phyloP scores from a whole-genome alignment of 2,329 filamentous ascomycete species.

The Penicillium sclerotiorum region DNA sequence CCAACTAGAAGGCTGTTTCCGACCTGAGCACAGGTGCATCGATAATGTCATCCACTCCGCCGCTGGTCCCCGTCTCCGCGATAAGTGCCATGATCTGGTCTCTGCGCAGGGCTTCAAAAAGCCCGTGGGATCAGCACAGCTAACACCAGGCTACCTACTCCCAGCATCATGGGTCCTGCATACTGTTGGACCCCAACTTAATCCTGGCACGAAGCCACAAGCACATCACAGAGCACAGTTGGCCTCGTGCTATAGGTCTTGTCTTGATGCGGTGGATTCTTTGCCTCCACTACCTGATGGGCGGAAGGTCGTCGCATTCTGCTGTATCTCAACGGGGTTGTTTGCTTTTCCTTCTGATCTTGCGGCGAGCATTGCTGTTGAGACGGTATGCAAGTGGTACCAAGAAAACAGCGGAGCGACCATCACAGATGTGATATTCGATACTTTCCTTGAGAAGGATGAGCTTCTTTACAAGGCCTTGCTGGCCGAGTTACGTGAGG shows the following conservation, averaged over 20 bases:
- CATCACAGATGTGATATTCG: slow-evolving; percentile 26
- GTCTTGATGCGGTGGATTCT: slow-evolving; percentile 14
- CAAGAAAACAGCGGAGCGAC: slow-evolving; percentile 10
- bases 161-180: slow-evolving; percentile 20
- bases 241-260: slow-evolving; percentile 19
- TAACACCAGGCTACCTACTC: slow-evolving; percentile 24
- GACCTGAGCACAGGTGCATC: slow-evolving; percentile 25
- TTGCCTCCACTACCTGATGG: slow-evolving; percentile 17
- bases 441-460: slow-evolving; percentile 23
- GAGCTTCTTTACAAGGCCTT: slow-evolving; percentile 14
- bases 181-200: slow-evolving; percentile 26
- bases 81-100: slow-evolving; percentile 22
- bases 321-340: slow-evolving; percentile 28
- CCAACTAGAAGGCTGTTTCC: slow-evolving; percentile 25
- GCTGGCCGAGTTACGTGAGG: neutral
- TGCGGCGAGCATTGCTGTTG: slow-evolving; percentile 20
- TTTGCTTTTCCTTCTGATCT: slow-evolving; percentile 25
- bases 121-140: slow-evolving; percentile 15
- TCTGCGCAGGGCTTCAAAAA: slow-evolving; percentile 11
- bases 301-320: slow-evolving; percentile 22
- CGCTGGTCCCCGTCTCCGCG: slow-evolving; percentile 25
- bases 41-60: slow-evolving; percentile 29
- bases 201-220: neutral
- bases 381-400: slow-evolving; percentile 19
- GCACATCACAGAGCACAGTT: slow-evolving; percentile 15